phyloP scores from a whole-genome alignment of 805 yeast species.

The Starmerella khaoyaiensis region DNA sequence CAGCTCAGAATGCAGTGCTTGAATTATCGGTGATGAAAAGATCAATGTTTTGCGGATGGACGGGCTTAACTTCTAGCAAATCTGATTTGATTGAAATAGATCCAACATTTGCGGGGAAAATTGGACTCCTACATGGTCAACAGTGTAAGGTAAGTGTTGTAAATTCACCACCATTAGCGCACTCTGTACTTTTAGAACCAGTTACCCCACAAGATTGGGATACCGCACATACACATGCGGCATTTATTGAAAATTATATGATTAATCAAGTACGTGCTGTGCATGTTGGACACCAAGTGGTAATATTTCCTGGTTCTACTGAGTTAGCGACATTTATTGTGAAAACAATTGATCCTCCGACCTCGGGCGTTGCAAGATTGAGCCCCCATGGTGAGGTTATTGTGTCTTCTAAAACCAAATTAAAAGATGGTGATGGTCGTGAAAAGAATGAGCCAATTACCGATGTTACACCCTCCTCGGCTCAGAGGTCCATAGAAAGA shows the following conservation, averaged over 20 bases:
- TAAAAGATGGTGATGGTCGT: background rate
- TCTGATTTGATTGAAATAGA: conserved; percentile 44
- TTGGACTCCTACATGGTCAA: conserved; percentile 36
- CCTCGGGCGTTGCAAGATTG: conserved; percentile 35
- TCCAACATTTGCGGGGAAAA: conserved; percentile 45
- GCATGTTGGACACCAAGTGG: conserved; percentile 41
- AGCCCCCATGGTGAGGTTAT: conserved; percentile 56
- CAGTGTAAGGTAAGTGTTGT: conserved; percentile 36
- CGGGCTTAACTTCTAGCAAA: conserved; percentile 38
- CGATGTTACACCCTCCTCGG: no score
- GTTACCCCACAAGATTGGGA: conserved; percentile 77
- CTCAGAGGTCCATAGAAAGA: no score
- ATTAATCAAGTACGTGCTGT: conserved; percentile 74
- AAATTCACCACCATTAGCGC: conserved; percentile 39
- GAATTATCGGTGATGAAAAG: conserved; percentile 28
- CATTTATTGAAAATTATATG: conserved; percentile 56
- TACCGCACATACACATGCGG: conserved; percentile 69
- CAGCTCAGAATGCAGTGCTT: conserved; percentile 45
- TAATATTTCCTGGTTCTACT: conserved; percentile 58
- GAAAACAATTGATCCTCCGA: conserved; percentile 31
- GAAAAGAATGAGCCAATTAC: no score
- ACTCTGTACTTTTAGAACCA: conserved; percentile 66
- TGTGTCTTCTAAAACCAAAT: conserved; percentile 50
- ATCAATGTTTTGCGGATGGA: conserved; percentile 47
- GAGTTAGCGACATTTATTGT: conserved; percentile 47